A percentile compares a stretch with the other conserved stretches of the same genome.
Evolutionary conservation across 176 grass and related monocot genomes (phyloP).

Genomic region (sorghum (Sorghum bicolor)): DNA sequence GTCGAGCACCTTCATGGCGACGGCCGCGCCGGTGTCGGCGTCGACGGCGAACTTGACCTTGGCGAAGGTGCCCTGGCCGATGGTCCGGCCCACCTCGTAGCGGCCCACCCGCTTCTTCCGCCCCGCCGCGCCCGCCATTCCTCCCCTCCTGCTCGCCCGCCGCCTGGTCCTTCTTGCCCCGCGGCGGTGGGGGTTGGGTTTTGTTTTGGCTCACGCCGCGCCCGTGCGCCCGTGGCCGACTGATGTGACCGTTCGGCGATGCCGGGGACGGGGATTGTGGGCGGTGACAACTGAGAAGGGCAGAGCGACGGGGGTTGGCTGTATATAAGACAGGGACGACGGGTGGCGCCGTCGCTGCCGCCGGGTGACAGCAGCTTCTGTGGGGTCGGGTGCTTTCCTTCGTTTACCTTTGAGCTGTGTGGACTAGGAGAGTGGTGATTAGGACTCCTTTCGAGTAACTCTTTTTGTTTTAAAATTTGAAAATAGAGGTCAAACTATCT

Average conservation of each 20-base stretch:
- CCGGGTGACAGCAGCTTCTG: neutral
- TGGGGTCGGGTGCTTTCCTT: neutral
- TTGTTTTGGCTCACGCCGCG: neutral
- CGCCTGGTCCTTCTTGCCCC: neutral
- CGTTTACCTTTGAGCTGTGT: neutral
- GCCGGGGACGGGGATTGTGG: neutral
- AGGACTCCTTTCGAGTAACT: too few relatives aligned
- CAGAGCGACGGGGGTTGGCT: neutral
- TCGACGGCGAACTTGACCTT: conserved; percentile 95
- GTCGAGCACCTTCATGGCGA: conserved; percentile 87
- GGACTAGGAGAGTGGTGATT: too few relatives aligned
- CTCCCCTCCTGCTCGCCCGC: neutral
- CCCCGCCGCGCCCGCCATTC: conserved; percentile 41
- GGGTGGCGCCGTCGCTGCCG: neutral
- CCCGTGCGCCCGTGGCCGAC: neutral
- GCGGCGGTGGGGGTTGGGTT: neutral
- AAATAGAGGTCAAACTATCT: too few relatives aligned
- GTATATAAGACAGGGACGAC: neutral
- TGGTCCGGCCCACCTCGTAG: conserved; percentile 89
- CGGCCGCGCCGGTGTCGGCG: conserved; percentile 52
- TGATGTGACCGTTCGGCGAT: neutral
- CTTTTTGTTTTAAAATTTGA: too few relatives aligned
- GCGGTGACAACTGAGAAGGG: neutral
- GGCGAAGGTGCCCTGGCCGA: conserved; percentile 88
- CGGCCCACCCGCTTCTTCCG: conserved; percentile 65